phyloP scores from a whole-genome alignment of 2,329 filamentous ascomycete species.

The Aurifilum marmelostoma region DNA sequence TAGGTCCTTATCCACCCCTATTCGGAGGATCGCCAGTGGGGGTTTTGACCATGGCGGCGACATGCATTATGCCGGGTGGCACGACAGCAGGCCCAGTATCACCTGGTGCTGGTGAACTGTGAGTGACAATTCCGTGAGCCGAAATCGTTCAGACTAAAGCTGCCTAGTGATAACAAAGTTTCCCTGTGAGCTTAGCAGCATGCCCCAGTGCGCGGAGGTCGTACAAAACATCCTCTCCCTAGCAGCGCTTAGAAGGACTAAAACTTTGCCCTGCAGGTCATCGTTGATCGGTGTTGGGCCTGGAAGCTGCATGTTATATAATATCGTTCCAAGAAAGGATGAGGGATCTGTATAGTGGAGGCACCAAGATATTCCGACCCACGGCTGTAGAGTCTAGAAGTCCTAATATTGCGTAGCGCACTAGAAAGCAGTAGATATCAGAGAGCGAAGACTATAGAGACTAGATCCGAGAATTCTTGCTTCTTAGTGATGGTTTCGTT shows the following conservation, averaged over 20 bases:
- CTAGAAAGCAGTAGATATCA: not conserved
- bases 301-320: no score
- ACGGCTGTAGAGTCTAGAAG: not conserved
- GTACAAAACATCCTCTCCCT: not conserved
- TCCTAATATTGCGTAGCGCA: not conserved
- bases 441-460: no score
- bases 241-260: not conserved
- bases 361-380: not conserved
- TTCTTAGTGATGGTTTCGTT: no score
- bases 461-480: no score
- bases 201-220: not conserved
- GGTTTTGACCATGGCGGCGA: not conserved
- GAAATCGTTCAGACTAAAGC: not conserved
- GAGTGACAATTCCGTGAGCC: not conserved
- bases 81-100: not conserved
- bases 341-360: no score
- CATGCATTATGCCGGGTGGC: not conserved
- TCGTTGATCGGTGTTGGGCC: no score
- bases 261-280: no score
- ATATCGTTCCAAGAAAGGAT: no score
- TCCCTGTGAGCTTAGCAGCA: not conserved
- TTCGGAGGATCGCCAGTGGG: not conserved
- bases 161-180: not conserved
- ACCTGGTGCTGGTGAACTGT: not conserved
- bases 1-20: not conserved